Evolutionary conservation across 1,139 yeast genomes (phyloP).

Genomic region (Saccharomycopsis hybrid): DNA sequence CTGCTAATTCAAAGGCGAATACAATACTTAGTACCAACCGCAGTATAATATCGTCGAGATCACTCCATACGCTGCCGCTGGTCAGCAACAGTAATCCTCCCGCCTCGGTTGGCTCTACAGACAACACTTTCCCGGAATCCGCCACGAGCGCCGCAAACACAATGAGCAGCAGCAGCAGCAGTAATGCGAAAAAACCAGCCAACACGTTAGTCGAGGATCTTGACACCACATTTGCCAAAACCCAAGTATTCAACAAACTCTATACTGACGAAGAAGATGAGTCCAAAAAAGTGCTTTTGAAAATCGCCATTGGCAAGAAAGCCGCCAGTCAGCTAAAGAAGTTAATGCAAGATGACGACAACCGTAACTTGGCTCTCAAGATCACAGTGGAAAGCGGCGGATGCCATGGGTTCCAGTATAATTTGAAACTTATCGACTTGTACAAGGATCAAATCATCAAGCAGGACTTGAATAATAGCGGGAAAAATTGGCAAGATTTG

Average conservation of each 20-base stretch:
- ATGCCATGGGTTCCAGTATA: conserved; percentile 95
- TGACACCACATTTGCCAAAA: conserved; percentile 13
- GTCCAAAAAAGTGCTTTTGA: conserved; percentile 22
- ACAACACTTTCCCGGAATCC: too few relatives aligned
- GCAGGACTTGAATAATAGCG: conserved; percentile 8
- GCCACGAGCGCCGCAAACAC: too few relatives aligned
- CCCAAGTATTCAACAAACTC: conserved; percentile 13
- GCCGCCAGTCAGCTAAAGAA: conserved; percentile 48
- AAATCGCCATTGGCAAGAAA: conserved; percentile 36
- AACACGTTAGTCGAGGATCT: conserved; percentile 15
- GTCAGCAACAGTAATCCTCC: too few relatives aligned
- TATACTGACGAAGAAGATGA: not conserved
- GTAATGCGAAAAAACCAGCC: not conserved
- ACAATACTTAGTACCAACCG: too few relatives aligned
- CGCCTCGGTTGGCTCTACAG: too few relatives aligned
- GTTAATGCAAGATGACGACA: conserved; percentile 51
- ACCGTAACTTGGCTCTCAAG: conserved; percentile 57
- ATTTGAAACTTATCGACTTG: conserved; percentile 51
- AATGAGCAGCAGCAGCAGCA: too few relatives aligned
- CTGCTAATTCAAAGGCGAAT: too few relatives aligned
- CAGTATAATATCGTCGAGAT: too few relatives aligned
- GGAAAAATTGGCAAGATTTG: not conserved
- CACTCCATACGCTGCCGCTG: too few relatives aligned
- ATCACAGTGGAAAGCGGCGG: conserved; percentile 96
- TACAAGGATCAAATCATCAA: conserved; percentile 32